Evolutionary conservation across 2,329 filamentous ascomycete species (phyloP).

Genomic region (Emericellopsis cladophorae): DNA sequence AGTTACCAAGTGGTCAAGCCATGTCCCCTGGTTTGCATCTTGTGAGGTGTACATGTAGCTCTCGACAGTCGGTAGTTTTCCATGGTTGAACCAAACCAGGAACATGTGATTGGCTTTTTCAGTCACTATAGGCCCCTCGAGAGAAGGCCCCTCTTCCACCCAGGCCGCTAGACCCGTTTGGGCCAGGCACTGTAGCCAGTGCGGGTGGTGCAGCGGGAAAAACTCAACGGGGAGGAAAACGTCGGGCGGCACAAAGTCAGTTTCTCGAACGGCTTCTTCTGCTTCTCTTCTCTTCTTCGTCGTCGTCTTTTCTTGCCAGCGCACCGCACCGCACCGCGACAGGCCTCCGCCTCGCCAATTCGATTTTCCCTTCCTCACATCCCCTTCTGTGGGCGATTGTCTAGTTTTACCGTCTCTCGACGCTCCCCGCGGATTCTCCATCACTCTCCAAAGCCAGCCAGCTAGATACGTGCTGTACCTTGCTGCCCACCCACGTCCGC

Average conservation of each 20-base stretch:
- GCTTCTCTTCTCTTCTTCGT: conserved; percentile 3
- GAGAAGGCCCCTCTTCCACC: too few species aligned
- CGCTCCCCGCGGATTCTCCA: not conserved
- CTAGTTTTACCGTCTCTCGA: not conserved
- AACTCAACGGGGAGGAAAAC: not conserved
- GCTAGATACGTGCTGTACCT: too few species aligned
- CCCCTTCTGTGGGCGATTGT: conserved; percentile 2
- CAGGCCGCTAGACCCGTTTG: too few species aligned
- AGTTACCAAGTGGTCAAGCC: too few species aligned
- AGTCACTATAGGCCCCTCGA: too few species aligned
- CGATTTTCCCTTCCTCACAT: conserved; percentile 12
- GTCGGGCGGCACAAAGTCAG: not conserved
- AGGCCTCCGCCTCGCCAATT: conserved; percentile 32
- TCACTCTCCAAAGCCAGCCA: not conserved
- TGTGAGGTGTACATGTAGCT: too few species aligned
- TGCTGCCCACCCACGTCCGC: too few species aligned
- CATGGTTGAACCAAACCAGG: not conserved
- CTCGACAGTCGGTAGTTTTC: too few species aligned
- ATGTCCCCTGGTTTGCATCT: too few species aligned
- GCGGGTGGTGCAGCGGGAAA: not conserved
- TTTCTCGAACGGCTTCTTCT: not conserved
- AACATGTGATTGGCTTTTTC: too few species aligned
- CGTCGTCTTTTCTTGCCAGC: conserved; percentile 2
- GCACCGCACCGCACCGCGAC: conserved; percentile 5
- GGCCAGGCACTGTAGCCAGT: not conserved